Conservation (phyloP, 1,284 basidiomycete genomes). For the Porogramme epimiltina region DNA sequence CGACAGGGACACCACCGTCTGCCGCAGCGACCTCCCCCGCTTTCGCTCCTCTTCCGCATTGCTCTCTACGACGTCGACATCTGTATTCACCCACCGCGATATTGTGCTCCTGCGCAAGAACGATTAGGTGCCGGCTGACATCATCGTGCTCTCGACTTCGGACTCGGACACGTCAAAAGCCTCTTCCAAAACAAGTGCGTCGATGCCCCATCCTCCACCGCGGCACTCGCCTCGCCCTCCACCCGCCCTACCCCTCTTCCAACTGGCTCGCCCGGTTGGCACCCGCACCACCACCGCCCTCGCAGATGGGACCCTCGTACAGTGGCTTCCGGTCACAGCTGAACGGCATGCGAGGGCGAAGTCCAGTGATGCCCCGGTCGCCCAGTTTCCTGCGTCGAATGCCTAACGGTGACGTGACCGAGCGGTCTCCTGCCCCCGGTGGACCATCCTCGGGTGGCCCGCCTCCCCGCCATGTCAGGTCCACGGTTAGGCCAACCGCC, state of each 20-base stretch:
- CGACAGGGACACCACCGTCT: no score
- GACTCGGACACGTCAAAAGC: no score
- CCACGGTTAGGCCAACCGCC: constrained; percentile 59
- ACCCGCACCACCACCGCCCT: constrained; percentile 45
- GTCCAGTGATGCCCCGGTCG: constrained; percentile 56
- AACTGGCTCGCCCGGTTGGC: constrained; percentile 31
- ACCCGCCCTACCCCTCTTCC: constrained; percentile 47
- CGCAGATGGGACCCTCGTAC: constrained; percentile 46
- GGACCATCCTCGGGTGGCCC: constrained; percentile 43
- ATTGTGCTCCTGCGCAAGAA: no score
- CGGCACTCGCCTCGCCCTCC: constrained; percentile 43
- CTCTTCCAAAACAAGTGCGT: constrained; percentile 61
- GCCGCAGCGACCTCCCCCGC: no score
- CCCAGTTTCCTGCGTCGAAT: constrained; percentile 64
- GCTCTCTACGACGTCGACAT: no score
- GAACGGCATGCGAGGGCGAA: constrained; percentile 37
- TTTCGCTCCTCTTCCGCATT: no score
- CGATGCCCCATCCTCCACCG: constrained; percentile 37
- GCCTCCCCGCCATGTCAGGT: constrained; percentile 58
- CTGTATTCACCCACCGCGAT: no score
- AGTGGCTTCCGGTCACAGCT: constrained; percentile 38
- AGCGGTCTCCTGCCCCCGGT: constrained; percentile 56
- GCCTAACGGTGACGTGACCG: constrained; percentile 61
- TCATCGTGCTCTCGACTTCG: no score
- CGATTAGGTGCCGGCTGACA: no score